Percentiles rank a stretch among this genome's conserved stretches.
phyloP scores from a whole-genome alignment of 805 yeast species.

The Starmera caribaea region DNA sequence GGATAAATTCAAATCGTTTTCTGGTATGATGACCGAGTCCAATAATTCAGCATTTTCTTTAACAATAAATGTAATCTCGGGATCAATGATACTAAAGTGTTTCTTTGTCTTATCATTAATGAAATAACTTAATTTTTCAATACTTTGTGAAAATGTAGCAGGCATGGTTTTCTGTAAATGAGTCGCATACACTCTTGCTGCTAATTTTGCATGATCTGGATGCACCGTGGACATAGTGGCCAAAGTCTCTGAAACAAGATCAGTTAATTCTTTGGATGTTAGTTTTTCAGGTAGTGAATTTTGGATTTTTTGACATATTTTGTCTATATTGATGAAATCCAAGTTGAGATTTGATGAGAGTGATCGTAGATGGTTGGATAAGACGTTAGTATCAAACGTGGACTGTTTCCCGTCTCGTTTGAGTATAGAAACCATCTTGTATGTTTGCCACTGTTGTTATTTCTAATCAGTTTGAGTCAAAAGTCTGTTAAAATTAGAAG shows the following conservation, averaged over 20 bases:
- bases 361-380: too few relatives aligned
- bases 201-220: slow-evolving; percentile 91
- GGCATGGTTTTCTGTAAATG: slow-evolving; percentile 91
- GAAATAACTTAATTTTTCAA: slow-evolving; percentile 63
- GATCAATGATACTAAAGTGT: slow-evolving; percentile 52
- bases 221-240: slow-evolving; percentile 96
- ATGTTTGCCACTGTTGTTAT: too few relatives aligned
- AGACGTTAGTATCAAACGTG: too few relatives aligned
- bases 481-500: too few relatives aligned
- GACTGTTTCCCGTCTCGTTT: too few relatives aligned
- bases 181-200: slow-evolving; percentile 93
- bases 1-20: slow-evolving; percentile 68
- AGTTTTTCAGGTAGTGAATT: slow-evolving; percentile 93
- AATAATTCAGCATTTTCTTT: slow-evolving; percentile 53
- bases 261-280: slow-evolving; percentile 73
- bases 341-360: too few relatives aligned
- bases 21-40: slow-evolving; percentile 63
- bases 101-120: slow-evolving; percentile 69
- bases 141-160: slow-evolving; percentile 69
- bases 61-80: slow-evolving; percentile 54
- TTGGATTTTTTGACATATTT: slow-evolving; percentile 83
- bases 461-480: too few relatives aligned
- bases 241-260: slow-evolving; percentile 89
- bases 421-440: too few relatives aligned
- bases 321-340: slow-evolving; percentile 80